These are phyloP conservation scores for Microbotryomycetes sp. DNA, from an alignment of 1,284 basidiomycete genomes.

Conservation along the genomic window DNA sequence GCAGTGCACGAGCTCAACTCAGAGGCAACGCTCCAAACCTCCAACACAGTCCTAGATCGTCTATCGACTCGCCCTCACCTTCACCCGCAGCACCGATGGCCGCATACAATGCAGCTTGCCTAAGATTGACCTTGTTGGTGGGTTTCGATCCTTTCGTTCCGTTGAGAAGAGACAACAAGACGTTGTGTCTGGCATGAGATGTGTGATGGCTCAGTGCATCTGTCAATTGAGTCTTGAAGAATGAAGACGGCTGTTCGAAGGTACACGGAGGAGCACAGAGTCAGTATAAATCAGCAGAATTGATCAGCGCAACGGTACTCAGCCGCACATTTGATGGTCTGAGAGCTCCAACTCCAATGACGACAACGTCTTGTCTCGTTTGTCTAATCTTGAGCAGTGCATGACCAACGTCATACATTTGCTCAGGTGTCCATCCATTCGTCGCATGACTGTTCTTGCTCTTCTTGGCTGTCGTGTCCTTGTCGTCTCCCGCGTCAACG, in stretches of 20 bases:
- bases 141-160: background rate
- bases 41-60: slow-evolving; percentile 6
- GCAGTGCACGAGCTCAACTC: background rate
- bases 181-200: slow-evolving; percentile 14
- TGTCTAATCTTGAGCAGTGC: slow-evolving; percentile 12
- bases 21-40: slow-evolving; percentile 16
- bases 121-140: background rate
- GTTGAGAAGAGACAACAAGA: slow-evolving; percentile 13
- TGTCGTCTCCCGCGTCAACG: slow-evolving; percentile 3
- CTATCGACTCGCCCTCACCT: slow-evolving; percentile 7
- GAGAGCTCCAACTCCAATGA: slow-evolving; percentile 6
- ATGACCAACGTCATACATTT: slow-evolving; percentile 13
- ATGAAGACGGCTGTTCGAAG: background rate
- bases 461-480: background rate
- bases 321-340: slow-evolving; percentile 8
- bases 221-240: slow-evolving; percentile 1
- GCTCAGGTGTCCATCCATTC: slow-evolving; percentile 2
- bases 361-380: slow-evolving; percentile 5
- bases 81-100: slow-evolving; percentile 15
- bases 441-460: background rate
- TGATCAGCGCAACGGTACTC: too few species aligned
- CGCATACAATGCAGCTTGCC: slow-evolving; percentile 8
- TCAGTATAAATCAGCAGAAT: too few species aligned
- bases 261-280: too few species aligned
- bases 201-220: slow-evolving; percentile 18